phyloP scores from a whole-genome alignment of 768 basidiomycete species.

The Collybia sordida region DNA sequence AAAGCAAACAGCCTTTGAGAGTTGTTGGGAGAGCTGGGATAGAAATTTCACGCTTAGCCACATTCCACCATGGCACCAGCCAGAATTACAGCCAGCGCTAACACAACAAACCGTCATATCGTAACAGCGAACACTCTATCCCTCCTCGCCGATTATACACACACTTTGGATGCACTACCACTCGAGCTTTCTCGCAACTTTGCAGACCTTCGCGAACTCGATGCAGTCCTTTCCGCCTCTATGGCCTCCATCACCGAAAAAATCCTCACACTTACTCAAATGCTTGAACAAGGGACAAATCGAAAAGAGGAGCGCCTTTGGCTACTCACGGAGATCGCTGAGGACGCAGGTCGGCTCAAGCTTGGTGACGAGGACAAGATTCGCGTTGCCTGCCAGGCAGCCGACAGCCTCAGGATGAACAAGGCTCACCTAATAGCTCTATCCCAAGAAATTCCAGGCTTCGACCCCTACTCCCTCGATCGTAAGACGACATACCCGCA shows the following conservation, averaged over 20 bases:
- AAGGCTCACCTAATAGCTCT: conserved; percentile 60
- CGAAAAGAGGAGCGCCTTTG: conserved; percentile 76
- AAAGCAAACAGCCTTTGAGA: neutral
- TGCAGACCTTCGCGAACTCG: conserved; percentile 96
- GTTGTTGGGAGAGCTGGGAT: too few species aligned
- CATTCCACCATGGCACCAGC: conserved; percentile 32
- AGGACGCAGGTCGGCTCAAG: conserved; percentile 88
- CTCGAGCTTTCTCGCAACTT: conserved; percentile 92
- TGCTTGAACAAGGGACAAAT: conserved; percentile 66
- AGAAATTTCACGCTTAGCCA: too few species aligned
- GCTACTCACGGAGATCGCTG: conserved; percentile 90
- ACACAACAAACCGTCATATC: conserved; percentile 26
- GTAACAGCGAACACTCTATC: conserved; percentile 61
- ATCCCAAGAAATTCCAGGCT: conserved; percentile 61
- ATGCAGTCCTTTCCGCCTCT: conserved; percentile 92
- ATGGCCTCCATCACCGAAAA: conserved; percentile 80
- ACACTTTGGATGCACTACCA: conserved; percentile 91
- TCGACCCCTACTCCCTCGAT: conserved; percentile 55
- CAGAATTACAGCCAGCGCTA: conserved; percentile 21
- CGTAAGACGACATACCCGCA: conserved; percentile 75
- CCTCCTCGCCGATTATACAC: conserved; percentile 81
- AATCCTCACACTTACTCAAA: conserved; percentile 69
- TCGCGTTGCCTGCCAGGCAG: conserved; percentile 87
- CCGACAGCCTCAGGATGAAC: conserved; percentile 79
- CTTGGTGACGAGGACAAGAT: conserved; percentile 98